A percentile compares a stretch with the other conserved stretches of the same genome.
Conservation (phyloP, 192 early-diverging fungal genomes). For the Coemansia sp. region DNA sequence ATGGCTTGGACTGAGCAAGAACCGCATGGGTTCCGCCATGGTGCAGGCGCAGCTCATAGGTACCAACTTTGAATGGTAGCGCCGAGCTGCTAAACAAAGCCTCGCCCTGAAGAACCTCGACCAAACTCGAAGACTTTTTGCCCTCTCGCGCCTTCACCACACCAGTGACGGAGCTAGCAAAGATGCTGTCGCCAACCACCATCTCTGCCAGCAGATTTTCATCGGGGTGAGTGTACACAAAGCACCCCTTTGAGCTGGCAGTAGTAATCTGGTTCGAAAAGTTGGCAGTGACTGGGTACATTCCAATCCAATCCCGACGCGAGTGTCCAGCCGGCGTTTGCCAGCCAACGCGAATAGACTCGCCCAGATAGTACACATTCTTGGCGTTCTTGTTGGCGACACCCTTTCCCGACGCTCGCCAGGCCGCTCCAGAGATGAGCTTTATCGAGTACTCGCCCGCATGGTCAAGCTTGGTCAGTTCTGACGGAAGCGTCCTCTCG, state of each 20-base stretch:
- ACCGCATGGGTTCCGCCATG: conserved; percentile 83
- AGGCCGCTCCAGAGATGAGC: conserved; percentile 28
- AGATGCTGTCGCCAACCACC: conserved; percentile 53
- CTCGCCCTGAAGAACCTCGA: conserved; percentile 42
- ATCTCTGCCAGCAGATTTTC: conserved; percentile 57
- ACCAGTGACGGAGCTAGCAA: conserved; percentile 21
- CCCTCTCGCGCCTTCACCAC: not conserved
- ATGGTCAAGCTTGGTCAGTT: conserved; percentile 37
- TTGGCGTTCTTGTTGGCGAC: conserved; percentile 11
- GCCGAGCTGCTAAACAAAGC: conserved; percentile 65
- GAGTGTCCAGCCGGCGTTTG: conserved; percentile 71
- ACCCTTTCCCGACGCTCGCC: conserved; percentile 8
- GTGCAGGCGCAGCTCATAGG: conserved; percentile 90
- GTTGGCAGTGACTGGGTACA: conserved; percentile 80
- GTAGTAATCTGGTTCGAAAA: conserved; percentile 73
- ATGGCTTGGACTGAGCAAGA: conserved; percentile 68
- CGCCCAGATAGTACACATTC: conserved; percentile 63
- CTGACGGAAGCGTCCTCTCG: conserved; percentile 33
- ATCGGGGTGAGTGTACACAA: conserved; percentile 61
- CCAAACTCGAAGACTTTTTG: not conserved
- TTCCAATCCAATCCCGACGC: conserved; percentile 87
- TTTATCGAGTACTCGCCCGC: conserved; percentile 23
- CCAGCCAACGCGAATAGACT: conserved; percentile 73
- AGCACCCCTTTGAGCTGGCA: conserved; percentile 67
- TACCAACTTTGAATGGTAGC: conserved; percentile 83